Evolutionary conservation across 768 basidiomycete genomes (phyloP).

Genomic region (Lactarius sanguifluus): DNA sequence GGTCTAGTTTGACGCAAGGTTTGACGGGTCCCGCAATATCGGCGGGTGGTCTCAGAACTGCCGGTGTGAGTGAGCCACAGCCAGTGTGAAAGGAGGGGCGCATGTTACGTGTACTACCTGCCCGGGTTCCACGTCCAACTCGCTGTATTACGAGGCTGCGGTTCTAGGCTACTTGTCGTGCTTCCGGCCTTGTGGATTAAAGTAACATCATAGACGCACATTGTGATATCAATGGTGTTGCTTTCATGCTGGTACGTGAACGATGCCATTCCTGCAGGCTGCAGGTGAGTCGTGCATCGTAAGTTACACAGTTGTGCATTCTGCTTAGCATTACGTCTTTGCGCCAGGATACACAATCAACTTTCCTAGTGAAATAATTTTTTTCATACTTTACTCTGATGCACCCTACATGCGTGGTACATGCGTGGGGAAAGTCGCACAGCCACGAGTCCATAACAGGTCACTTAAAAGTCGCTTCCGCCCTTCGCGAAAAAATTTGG

Average conservation of each 20-base stretch:
- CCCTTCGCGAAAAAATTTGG: conserved; percentile 5
- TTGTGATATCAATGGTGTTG: neutral
- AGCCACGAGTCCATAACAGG: neutral
- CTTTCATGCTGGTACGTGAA: too few relatives aligned
- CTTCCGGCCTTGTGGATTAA: neutral
- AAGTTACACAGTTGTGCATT: neutral
- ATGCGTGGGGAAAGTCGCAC: neutral
- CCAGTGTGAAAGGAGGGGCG: neutral
- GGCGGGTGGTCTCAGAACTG: neutral
- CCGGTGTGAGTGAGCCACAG: neutral
- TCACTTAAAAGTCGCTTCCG: conserved; percentile 1
- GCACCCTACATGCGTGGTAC: conserved; percentile 4
- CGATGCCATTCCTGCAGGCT: neutral
- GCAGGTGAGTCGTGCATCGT: neutral
- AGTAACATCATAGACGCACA: neutral
- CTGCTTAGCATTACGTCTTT: neutral
- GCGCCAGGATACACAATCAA: neutral
- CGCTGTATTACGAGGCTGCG: neutral
- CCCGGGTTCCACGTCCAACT: neutral
- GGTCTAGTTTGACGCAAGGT: too few relatives aligned
- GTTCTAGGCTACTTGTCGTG: neutral
- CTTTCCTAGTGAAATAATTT: neutral
- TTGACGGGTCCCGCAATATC: neutral
- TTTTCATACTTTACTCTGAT: conserved; percentile 10
- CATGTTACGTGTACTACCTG: neutral